These are phyloP conservation scores for Zoysia pacifica DNA, from an alignment of 176 grass and related monocot genomes.

Conservation along the genomic window DNA sequence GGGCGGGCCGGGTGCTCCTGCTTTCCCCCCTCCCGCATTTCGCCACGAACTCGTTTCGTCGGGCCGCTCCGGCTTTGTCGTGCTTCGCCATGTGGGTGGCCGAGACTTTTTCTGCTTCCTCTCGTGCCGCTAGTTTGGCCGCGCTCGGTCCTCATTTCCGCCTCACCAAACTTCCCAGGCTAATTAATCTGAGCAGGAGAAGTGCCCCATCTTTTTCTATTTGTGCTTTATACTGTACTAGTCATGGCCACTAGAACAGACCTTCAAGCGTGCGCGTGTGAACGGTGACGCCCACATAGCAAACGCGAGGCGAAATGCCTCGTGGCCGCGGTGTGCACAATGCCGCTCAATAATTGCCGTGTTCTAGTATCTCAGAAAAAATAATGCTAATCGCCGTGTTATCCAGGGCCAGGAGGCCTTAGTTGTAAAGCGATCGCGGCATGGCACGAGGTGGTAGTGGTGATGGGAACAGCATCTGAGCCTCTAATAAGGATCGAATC, in stretches of 20 bases:
- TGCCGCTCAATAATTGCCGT: slow-evolving; percentile 37
- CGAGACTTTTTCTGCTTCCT: not conserved
- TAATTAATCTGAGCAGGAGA: not conserved
- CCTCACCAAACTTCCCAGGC: slow-evolving; percentile 33
- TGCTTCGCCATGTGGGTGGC: slow-evolving; percentile 12
- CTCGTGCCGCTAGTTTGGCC: slow-evolving; percentile 14
- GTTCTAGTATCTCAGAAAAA: too few relatives aligned
- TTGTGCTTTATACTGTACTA: slow-evolving; percentile 15
- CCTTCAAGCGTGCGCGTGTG: slow-evolving; percentile 7
- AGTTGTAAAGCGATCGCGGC: slow-evolving; percentile 48
- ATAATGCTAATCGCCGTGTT: slow-evolving; percentile 37
- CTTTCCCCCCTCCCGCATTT: slow-evolving; percentile 26
- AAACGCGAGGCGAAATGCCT: slow-evolving; percentile 26
- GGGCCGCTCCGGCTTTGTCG: not conserved
- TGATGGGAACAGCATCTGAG: slow-evolving; percentile 40
- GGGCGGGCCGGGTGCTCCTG: not conserved
- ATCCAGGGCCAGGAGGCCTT: slow-evolving; percentile 30
- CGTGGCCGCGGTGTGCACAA: slow-evolving; percentile 23
- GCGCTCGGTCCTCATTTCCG: slow-evolving; percentile 7
- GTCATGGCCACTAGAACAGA: not conserved
- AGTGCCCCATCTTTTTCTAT: not conserved
- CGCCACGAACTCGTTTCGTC: slow-evolving; percentile 23
- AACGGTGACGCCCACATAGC: slow-evolving; percentile 41
- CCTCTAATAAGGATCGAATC: slow-evolving; percentile 46
- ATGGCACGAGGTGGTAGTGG: slow-evolving; percentile 6